These are phyloP conservation scores for Monosporascus sp. DNA, from an alignment of 2,329 filamentous ascomycete species.

Conservation along the genomic window DNA sequence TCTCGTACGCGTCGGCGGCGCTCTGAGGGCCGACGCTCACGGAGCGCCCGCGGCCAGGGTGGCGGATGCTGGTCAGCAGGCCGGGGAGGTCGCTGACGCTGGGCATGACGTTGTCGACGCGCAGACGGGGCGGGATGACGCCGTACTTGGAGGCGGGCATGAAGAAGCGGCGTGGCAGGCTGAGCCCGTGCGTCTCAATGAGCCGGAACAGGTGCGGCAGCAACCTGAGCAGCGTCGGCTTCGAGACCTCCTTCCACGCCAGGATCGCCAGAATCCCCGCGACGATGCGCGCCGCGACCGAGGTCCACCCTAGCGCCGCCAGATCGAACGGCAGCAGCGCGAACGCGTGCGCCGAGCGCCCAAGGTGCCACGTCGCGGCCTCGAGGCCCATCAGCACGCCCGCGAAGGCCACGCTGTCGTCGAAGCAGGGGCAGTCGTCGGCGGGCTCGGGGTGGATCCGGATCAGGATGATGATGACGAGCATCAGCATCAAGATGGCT, in stretches of 20 bases:
- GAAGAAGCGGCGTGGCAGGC: conserved; percentile 85
- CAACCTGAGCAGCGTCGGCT: conserved; percentile 69
- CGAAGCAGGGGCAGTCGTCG: conserved; percentile 94
- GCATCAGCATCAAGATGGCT: conserved; percentile 57
- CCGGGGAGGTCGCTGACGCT: conserved; percentile 81
- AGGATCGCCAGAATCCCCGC: conserved; percentile 81
- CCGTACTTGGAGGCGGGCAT: conserved; percentile 86
- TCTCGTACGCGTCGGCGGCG: conserved; percentile 93
- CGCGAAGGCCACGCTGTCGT: conserved; percentile 90
- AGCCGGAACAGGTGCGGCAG: conserved; percentile 85
- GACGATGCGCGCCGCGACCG: conserved; percentile 62
- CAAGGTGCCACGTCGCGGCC: conserved; percentile 77
- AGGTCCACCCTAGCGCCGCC: conserved; percentile 58
- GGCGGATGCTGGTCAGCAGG: conserved; percentile 74
- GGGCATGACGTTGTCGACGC: conserved; percentile 80
- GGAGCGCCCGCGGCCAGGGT: conserved; percentile 70
- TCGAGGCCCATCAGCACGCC: conserved; percentile 84
- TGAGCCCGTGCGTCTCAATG: conserved; percentile 72
- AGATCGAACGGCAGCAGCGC: conserved; percentile 54
- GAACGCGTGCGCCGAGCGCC: conserved; percentile 42
- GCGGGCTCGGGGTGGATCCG: conserved; percentile 92
- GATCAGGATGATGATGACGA: conserved; percentile 69
- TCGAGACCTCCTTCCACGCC: conserved; percentile 84
- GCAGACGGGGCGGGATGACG: conserved; percentile 66
- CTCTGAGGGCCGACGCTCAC: conserved; percentile 92